A percentile compares a stretch with the other conserved stretches of the same genome.
phyloP scores from a whole-genome alignment of 768 basidiomycete genomes.

The Leccinum barrowsii region DNA sequence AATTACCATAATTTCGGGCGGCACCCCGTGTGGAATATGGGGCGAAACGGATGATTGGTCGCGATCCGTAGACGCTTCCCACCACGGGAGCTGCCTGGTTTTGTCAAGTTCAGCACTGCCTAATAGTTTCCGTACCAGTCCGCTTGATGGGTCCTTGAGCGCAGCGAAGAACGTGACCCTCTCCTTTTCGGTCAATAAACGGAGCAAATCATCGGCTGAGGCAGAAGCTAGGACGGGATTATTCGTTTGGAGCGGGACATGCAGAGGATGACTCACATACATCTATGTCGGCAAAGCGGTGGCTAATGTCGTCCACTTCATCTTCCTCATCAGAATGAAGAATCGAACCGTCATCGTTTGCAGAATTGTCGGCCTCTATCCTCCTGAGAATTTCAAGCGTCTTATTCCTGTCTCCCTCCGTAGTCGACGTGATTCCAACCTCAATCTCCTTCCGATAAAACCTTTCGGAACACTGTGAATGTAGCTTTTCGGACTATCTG shows the following conservation, averaged over 20 bases:
- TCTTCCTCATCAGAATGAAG: constrained; percentile 37
- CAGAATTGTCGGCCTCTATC: constrained; percentile 60
- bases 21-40: constrained; percentile 30
- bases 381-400: constrained; percentile 71
- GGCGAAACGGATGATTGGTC: neutral
- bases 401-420: constrained; percentile 51
- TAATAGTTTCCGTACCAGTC: constrained; percentile 56
- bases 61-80: constrained; percentile 42
- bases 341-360: constrained; percentile 34
- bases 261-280: constrained; percentile 44
- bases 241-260: neutral
- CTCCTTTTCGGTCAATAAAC: constrained; percentile 56
- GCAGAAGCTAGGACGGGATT: constrained; percentile 42
- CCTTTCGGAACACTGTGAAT: constrained; percentile 73
- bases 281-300: constrained; percentile 54
- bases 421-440: constrained; percentile 54
- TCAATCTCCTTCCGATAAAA: constrained; percentile 80
- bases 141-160: constrained; percentile 59
- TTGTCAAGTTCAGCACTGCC: constrained; percentile 51
- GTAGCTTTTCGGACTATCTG: constrained; percentile 36
- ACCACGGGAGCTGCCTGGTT: constrained; percentile 66
- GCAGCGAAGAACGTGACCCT: constrained; percentile 56
- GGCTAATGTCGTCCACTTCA: constrained; percentile 43
- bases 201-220: constrained; percentile 58
- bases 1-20: constrained; percentile 44